Base-by-base conservation (phyloP, 2,329 filamentous ascomycete genomes). In the Colletotrichum sansevieriae region DNA sequence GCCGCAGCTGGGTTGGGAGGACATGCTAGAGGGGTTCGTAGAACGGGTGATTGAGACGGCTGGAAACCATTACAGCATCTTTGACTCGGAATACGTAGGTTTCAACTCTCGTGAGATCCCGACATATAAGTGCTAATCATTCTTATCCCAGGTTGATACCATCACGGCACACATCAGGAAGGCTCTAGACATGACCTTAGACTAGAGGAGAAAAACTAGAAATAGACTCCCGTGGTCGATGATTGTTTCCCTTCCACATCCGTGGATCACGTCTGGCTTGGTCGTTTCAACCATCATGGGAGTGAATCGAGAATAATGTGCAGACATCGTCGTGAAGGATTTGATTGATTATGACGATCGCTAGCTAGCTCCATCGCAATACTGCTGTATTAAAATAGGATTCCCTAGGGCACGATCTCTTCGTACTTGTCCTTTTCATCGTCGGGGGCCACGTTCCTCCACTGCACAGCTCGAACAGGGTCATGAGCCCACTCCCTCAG, bases 61-160 rank as follows among this genome's bases (percentile, higher is more conserved):
- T 4, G 65, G 65, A 7, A 68, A 68, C 9, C 65, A 68, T 18
- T 68, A 68, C 39, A 68, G 59, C 18, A 44, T 68, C 2, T 68
- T 68, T 8, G 60, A 68, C 11, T 44, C 52, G 25, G 65, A 64
- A 46, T n/a, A 63, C 41, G 65, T 68, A 29, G 58, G 65, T 18
- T 6, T 4, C 0, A 11, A 10, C 11, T 3, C 13, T 5, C 0
- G 2, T 3, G 12, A 2, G 9, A 2, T 9, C 18, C n/a, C 9
- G 22, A 3, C 3, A 13, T 9, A 13, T 1, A 2, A 12, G 15
- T 5, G 5, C 18, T 20, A 13, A 12, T 3, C 4, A 13, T 2
- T 10, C 8, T 43, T 18, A 3, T 22, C 22, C 22, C 2, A 66
- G 63, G 46, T 66, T 10, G 58, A 62, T 51, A 43, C 15, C n/a